Base-by-base conservation (phyloP, 23 red algal species). In the Gracilariopsis chorda region DNA sequence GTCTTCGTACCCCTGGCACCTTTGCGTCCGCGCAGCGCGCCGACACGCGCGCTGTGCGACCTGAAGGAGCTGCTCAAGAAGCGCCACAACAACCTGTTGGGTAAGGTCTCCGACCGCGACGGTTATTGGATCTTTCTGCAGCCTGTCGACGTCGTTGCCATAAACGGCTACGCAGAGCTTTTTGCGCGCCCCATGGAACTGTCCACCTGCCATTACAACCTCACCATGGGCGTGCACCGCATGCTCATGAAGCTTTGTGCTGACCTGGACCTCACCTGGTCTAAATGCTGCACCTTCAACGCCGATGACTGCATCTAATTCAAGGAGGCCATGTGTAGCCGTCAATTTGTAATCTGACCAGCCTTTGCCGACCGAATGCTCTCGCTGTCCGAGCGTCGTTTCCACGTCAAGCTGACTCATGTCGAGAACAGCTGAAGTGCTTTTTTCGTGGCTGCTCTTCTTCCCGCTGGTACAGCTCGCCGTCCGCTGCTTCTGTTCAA, bases 241-340 rank as follows among this genome's bases (percentile, higher is more conserved):
- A 83, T 45, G 28, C 76, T 82, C 40, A 83, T 84, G 63, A 83
- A 85, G 57, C 64, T 97, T 30, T 77, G 82, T 32, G 78, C 77
- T 11, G 95, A 97, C 83, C 56, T 97, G 12, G 95, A 97, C 42
- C 84, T 92, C 20, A 97, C 94, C 57, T 97, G 95, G 95, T 84
- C 86, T 16, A 97, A 97, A 47, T 97, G 95, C 82, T 92, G 86
- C 55, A 83, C 70, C 43, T 97, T 93, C 67, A 97, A 97, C 78
- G 89, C 95, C 5, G 78, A 88, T 41, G 63, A 84, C 47, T 92
- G 78, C 28, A 89, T 83, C 39, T 95, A 95, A 23, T 87, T 74
- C 71, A 77, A 82, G 53, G 85, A 95, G 77, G 93, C 93, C 33
- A 62, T 77, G 2, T 75, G 93, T 25, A n/a, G n/a, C n/a, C n/a